Base-by-base conservation (phyloP, 2,329 filamentous ascomycete species). In the Ascochyta lentis region DNA sequence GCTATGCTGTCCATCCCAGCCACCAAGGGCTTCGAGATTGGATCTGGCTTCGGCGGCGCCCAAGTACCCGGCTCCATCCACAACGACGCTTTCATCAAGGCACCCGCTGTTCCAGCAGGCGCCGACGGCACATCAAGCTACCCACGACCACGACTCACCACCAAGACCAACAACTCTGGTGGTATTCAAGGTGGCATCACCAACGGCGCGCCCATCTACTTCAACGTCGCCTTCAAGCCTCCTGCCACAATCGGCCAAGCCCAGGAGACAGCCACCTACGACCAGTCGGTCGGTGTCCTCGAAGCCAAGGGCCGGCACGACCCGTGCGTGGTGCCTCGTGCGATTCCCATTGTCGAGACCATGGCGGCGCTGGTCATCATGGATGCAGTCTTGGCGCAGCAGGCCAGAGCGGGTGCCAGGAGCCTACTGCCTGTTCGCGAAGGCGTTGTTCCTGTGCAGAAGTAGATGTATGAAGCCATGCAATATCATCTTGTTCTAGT, bases 1-100 rank as follows among this genome's bases (percentile, higher is more conserved):
- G 95, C 91, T 45, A 98, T 99, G 91, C 84, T 98, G 61, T 92
- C 87, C 73, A 96, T 98, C 68, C 95, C 95, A 5, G 92, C 95
- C 3, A 94, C 90, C 34, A 99, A 98, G 80, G 94, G 90, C 50
- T 98, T 98, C 72, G 94, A 98, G 75, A 89, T 98, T 63, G 95
- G 95, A 50, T 96, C 91, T 49, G 95, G 95, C 12, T 98, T 98
- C 76, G 87, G 84, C 46, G 94, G 95, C 55, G 90, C 89, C 69
- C 89, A 93, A 74, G 84, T 98, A 35, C 89, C 89, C 2, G 94
- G 95, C 22, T 95, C 90, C n/a, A 83, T 84, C 50, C 93, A 98
- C 84, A 98, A 98, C 75, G 94, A 98, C 76, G 82, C 90, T 51
- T 96, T 96, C 77, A 80, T 94, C 64, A 81, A 83, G 52, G 80